Conservation (phyloP, 176 grass and related monocot species). For the Aegilops umbellulata region DNA sequence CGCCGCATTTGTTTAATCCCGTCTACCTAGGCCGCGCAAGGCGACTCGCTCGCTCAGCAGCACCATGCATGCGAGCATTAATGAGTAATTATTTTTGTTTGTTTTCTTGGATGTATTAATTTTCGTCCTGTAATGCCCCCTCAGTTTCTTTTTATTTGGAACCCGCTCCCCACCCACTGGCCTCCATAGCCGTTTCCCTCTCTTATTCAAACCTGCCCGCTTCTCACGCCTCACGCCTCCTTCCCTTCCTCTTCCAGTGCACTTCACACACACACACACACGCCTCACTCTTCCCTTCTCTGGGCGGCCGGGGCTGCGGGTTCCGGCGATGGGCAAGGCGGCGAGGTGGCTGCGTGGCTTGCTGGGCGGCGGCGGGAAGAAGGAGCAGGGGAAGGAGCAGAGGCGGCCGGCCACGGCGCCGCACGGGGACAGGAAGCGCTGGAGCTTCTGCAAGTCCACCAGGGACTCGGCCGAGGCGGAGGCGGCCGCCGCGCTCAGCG, state of each 20-base stretch:
- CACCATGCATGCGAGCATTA: background rate
- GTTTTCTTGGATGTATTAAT: background rate
- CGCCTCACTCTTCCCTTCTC: background rate
- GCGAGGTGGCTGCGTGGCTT: slow-evolving; percentile 69
- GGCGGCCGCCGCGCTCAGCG: background rate
- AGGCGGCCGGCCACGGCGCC: background rate
- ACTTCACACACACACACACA: background rate
- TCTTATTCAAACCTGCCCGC: slow-evolving; percentile 45
- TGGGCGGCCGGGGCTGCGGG: background rate
- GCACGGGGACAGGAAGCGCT: slow-evolving; percentile 65
- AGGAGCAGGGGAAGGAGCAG: slow-evolving; percentile 57
- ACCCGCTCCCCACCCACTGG: background rate
- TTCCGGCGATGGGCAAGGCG: slow-evolving; percentile 70
- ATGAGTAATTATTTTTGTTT: background rate
- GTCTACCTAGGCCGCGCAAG: background rate
- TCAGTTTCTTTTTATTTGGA: slow-evolving; percentile 35
- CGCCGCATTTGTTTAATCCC: background rate
- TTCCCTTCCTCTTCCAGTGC: background rate
- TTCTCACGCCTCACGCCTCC: slow-evolving; percentile 19
- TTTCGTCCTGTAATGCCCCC: slow-evolving; percentile 32
- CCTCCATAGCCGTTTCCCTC: slow-evolving; percentile 42
- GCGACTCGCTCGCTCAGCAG: background rate
- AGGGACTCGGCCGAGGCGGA: slow-evolving; percentile 35
- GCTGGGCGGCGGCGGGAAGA: slow-evolving; percentile 59
- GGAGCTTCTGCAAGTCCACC: slow-evolving; percentile 76